Conservation (phyloP, 2,329 filamentous ascomycete species). For the Ascocoryne sarcoides region DNA sequence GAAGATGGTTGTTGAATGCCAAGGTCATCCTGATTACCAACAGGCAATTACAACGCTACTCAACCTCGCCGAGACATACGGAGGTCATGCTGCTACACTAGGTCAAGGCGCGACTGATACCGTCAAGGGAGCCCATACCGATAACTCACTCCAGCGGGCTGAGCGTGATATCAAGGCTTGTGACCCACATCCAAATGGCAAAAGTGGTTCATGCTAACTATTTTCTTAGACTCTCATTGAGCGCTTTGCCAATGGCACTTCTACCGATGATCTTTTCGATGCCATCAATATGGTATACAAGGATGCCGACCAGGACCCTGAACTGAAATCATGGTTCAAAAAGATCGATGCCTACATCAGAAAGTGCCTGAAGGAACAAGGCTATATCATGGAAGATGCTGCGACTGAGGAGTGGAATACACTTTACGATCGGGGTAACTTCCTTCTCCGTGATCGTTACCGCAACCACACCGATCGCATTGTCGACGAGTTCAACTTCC, state of each 20-base stretch:
- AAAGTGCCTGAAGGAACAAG: slow-evolving; percentile 77
- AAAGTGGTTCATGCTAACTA: slow-evolving; percentile 30
- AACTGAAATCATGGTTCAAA: slow-evolving; percentile 87
- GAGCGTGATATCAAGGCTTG: slow-evolving; percentile 63
- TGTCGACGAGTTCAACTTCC: slow-evolving; percentile 81
- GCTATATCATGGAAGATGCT: slow-evolving; percentile 76
- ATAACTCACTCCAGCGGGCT: slow-evolving; percentile 56
- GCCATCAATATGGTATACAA: slow-evolving; percentile 78
- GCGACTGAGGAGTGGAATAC: slow-evolving; percentile 75
- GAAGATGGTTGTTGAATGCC: slow-evolving; percentile 97
- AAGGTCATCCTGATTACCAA: slow-evolving; percentile 89
- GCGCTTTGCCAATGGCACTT: slow-evolving; percentile 92
- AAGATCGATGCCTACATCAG: slow-evolving; percentile 68
- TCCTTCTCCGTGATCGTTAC: slow-evolving; percentile 83
- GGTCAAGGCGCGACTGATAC: slow-evolving; percentile 56
- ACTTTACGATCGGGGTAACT: slow-evolving; percentile 77
- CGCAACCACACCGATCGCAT: slow-evolving; percentile 76
- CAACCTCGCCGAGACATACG: slow-evolving; percentile 75
- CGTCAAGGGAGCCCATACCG: slow-evolving; percentile 61
- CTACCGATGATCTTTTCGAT: slow-evolving; percentile 75
- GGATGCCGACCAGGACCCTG: slow-evolving; percentile 77
- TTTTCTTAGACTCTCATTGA: slow-evolving; percentile 63
- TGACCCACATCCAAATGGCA: not conserved
- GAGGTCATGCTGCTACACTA: slow-evolving; percentile 59
- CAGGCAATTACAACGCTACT: slow-evolving; percentile 85